phyloP scores from a whole-genome alignment of 495 filamentous ascomycete genomes.

The Podospora conica region DNA sequence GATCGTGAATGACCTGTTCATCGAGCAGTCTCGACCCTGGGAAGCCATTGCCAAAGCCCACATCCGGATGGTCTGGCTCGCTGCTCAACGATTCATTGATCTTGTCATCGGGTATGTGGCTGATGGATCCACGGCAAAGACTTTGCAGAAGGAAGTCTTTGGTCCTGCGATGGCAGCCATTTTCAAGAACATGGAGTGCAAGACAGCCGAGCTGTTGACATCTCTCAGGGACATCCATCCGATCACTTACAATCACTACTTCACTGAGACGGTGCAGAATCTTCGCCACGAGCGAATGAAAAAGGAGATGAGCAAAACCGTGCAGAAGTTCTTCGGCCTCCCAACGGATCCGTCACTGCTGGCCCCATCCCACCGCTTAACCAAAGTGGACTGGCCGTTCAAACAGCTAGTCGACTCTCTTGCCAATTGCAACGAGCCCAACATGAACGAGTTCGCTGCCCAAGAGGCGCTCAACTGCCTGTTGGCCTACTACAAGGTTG shows the following conservation, averaged over 20 bases:
- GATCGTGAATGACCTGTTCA: slow-evolving; percentile 42
- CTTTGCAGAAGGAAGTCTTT: slow-evolving; percentile 27
- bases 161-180: slow-evolving; percentile 25
- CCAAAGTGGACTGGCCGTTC: slow-evolving; percentile 19
- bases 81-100: slow-evolving; percentile 21
- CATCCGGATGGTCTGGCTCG: slow-evolving; percentile 23
- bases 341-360: too few relatives aligned
- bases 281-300: slow-evolving; percentile 23
- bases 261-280: slow-evolving; percentile 44
- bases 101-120: slow-evolving; percentile 24
- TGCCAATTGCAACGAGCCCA: slow-evolving; percentile 21
- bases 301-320: not conserved
- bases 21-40: slow-evolving; percentile 39
- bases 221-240: slow-evolving; percentile 36
- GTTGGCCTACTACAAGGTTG: slow-evolving; percentile 47
- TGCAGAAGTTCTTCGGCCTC: slow-evolving; percentile 20
- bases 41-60: slow-evolving; percentile 19
- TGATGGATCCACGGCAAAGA: slow-evolving; percentile 26
- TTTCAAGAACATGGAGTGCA: slow-evolving; percentile 17
- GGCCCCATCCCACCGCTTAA: too few relatives aligned
- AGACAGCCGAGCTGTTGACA: slow-evolving; percentile 30
- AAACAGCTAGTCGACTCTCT: slow-evolving; percentile 24
- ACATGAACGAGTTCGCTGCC: slow-evolving; percentile 39
- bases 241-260: slow-evolving; percentile 55
- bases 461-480: slow-evolving; percentile 44